A percentile compares a stretch with the other conserved stretches of the same genome.
Conservation (phyloP, 2,329 filamentous ascomycete genomes). For the Colletotrichum nymphaeae region DNA sequence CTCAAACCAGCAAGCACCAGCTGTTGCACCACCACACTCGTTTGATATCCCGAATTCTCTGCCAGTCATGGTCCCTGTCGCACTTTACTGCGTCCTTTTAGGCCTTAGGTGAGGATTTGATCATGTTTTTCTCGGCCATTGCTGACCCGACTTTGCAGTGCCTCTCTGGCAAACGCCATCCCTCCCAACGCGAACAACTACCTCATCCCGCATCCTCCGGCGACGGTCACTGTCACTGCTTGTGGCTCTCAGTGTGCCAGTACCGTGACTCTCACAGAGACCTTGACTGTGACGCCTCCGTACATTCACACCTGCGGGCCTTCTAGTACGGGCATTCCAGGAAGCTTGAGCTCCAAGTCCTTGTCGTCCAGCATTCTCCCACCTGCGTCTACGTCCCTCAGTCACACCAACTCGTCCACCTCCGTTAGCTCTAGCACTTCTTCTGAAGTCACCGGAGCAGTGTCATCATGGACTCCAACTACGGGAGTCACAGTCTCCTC, state of each 20-base stretch:
- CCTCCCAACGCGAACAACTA: conserved; percentile 32
- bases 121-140: neutral
- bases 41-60: conserved; percentile 31
- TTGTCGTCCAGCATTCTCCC: conserved; percentile 7
- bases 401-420: conserved; percentile 13
- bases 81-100: conserved; percentile 41
- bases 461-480: neutral
- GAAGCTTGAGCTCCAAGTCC: neutral
- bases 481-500: conserved; percentile 2
- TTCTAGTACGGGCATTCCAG: neutral
- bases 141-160: conserved; percentile 36
- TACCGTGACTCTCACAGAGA: conserved; percentile 44
- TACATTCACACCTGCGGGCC: conserved; percentile 37
- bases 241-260: conserved; percentile 30
- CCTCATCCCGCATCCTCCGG: conserved; percentile 10
- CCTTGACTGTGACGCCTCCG: conserved; percentile 44
- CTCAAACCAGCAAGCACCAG: neutral
- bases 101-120: conserved; percentile 42
- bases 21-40: conserved; percentile 37
- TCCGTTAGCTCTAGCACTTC: neutral
- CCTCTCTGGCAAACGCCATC: conserved; percentile 39
- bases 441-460: neutral
- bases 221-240: conserved; percentile 28
- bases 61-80: conserved; percentile 39
- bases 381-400: neutral